These are phyloP conservation scores for Fusarium camptoceras DNA, from an alignment of 2,329 filamentous ascomycete genomes.

Conservation along the genomic window DNA sequence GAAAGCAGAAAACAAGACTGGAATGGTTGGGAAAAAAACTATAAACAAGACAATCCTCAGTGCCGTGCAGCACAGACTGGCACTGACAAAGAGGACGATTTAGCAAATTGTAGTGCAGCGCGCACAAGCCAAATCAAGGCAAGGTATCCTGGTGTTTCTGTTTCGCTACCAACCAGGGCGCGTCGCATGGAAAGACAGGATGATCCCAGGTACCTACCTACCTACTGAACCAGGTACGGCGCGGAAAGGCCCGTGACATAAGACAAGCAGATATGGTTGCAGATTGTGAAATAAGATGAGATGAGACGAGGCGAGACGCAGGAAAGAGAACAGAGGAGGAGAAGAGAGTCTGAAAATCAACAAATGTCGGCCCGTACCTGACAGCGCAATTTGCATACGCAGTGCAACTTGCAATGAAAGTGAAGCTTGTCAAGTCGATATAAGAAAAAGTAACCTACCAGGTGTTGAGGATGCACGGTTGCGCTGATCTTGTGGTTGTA, in stretches of 20 bases:
- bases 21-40: conserved; percentile 15
- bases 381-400: conserved; percentile 31
- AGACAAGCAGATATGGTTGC: conserved; percentile 2
- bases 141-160: conserved; percentile 47
- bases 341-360: not conserved
- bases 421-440: not conserved
- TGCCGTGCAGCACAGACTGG: conserved; percentile 41
- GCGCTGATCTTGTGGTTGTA: conserved; percentile 20
- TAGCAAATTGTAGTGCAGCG: conserved; percentile 28
- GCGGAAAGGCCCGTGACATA: conserved; percentile 31
- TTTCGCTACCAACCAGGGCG: conserved; percentile 40
- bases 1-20: conserved; percentile 11
- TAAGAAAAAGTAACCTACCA: conserved; percentile 7
- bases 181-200: conserved; percentile 40
- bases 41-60: conserved; percentile 3
- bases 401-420: conserved; percentile 14
- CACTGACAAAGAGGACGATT: conserved; percentile 29
- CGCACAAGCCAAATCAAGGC: conserved; percentile 30
- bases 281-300: conserved; percentile 12
- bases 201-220: conserved; percentile 41
- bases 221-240: conserved; percentile 36
- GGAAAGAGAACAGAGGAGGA: not conserved
- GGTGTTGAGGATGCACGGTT: conserved; percentile 16
- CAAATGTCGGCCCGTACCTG: conserved; percentile 34
- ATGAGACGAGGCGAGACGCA: not conserved